Evolutionary conservation across 2,329 filamentous ascomycete species (phyloP).

Genomic region (Aspergillus aculeatus): DNA sequence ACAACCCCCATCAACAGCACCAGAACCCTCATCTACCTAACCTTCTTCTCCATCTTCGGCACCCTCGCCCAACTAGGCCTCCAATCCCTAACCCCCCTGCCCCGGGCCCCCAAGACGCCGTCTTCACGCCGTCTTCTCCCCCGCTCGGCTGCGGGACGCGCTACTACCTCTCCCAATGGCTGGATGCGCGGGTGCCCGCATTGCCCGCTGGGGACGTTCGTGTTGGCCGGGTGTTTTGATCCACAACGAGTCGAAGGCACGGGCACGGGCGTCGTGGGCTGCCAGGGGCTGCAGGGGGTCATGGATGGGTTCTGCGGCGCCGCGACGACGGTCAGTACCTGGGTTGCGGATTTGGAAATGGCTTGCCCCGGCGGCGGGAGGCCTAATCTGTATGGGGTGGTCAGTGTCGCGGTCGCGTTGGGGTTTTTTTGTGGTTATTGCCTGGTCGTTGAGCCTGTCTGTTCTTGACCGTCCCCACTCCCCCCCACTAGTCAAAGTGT

Average conservation of each 20-base stretch:
- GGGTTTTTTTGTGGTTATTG: conserved; percentile 52
- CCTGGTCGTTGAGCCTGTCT: conserved; percentile 52
- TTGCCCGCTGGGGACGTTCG: conserved; percentile 86
- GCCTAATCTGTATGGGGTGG: conserved; percentile 64
- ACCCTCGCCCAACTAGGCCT: conserved; percentile 80
- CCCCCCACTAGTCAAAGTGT: too few relatives aligned
- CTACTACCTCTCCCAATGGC: conserved; percentile 67
- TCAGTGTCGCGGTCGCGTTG: conserved; percentile 50
- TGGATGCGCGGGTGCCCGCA: conserved; percentile 65
- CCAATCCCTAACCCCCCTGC: conserved; percentile 63
- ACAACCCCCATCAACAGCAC: conserved; percentile 10
- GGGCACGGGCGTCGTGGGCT: too few relatives aligned
- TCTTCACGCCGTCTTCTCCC: conserved; percentile 78
- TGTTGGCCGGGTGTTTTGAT: conserved; percentile 76
- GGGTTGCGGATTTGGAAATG: conserved; percentile 60
- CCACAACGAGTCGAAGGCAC: conserved; percentile 75
- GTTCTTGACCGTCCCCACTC: conserved; percentile 27
- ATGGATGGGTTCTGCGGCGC: conserved; percentile 69
- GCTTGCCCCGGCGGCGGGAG: conserved; percentile 50
- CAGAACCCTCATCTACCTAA: conserved; percentile 68
- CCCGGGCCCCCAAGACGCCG: conserved; percentile 68
- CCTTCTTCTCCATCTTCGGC: conserved; percentile 81
- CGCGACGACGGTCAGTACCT: conserved; percentile 66
- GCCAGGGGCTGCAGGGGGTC: conserved; percentile 66
- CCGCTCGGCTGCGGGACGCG: conserved; percentile 74